phyloP scores from a whole-genome alignment of 352 stramenopile species.

The Pythium utonaiense region DNA sequence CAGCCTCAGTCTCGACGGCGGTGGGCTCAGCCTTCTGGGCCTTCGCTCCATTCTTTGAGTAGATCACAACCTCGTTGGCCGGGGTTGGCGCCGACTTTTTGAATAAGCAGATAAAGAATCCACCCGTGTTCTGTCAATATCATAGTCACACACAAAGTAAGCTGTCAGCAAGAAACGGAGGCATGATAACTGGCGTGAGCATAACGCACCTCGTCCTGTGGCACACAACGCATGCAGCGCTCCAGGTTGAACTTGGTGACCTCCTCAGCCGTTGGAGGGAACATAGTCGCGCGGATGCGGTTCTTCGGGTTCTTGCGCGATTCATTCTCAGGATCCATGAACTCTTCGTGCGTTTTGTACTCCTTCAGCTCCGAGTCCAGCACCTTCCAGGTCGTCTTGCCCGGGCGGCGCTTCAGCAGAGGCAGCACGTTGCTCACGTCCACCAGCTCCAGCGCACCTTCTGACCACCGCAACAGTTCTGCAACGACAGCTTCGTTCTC shows the following conservation, averaged over 20 bases:
- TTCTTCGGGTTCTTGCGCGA: conserved; percentile 81
- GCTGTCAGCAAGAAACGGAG: not conserved
- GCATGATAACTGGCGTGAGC: not conserved
- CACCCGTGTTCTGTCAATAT: conserved; percentile 89
- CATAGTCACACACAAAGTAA: not conserved
- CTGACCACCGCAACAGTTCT: conserved; percentile 90
- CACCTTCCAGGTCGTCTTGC: conserved; percentile 93
- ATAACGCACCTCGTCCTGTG: conserved; percentile 91
- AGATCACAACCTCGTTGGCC: conserved; percentile 16
- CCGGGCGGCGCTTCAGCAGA: conserved; percentile 82
- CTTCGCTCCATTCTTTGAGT: conserved; percentile 3
- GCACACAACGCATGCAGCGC: conserved; percentile 95
- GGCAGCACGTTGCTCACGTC: conserved; percentile 80
- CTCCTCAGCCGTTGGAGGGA: conserved; percentile 84
- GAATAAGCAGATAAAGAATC: conserved; percentile 99
- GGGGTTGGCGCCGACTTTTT: conserved; percentile 85
- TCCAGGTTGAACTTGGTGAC: conserved; percentile 81
- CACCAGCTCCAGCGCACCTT: conserved; percentile 90
- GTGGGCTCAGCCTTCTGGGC: not conserved
- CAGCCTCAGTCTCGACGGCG: not conserved
- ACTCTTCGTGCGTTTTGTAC: conserved; percentile 73
- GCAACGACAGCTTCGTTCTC: conserved; percentile 99
- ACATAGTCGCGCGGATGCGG: conserved; percentile 82
- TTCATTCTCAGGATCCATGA: conserved; percentile 46
- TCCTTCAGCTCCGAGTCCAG: conserved; percentile 83